A percentile compares a stretch with the other conserved stretches of the same genome.
phyloP scores from a whole-genome alignment of 306 rosid species.

The Malus sylvestris region DNA sequence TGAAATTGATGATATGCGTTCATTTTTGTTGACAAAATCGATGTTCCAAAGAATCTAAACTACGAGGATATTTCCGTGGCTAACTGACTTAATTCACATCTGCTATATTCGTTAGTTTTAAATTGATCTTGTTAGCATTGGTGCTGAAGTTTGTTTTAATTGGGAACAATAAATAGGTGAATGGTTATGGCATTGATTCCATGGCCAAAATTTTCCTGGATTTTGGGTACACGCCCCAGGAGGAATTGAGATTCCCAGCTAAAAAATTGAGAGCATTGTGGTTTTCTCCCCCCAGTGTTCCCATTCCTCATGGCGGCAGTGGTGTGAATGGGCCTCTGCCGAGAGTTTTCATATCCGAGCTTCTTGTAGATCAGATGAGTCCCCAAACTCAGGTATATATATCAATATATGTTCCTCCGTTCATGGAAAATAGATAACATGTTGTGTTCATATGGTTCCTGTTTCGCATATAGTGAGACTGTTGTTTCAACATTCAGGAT shows the following conservation, averaged over 20 bases:
- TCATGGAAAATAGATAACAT: background rate
- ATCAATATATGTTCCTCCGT: background rate
- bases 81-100: background rate
- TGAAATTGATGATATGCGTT: background rate
- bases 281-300: slow-evolving; percentile 79
- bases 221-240: slow-evolving; percentile 65
- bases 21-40: background rate
- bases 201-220: slow-evolving; percentile 68
- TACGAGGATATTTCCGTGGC: background rate
- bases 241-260: slow-evolving; percentile 71
- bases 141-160: background rate
- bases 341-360: slow-evolving; percentile 82
- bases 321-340: slow-evolving; percentile 78
- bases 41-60: background rate
- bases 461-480: background rate
- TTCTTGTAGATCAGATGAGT: slow-evolving; percentile 84
- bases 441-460: background rate
- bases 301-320: slow-evolving; percentile 28
- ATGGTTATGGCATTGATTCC: slow-evolving; percentile 85
- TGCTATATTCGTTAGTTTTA: background rate
- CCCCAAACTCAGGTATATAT: slow-evolving; percentile 64
- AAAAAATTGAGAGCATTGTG: slow-evolving; percentile 83
- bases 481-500: slow-evolving; percentile 37
- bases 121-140: background rate
- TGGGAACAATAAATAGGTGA: slow-evolving; percentile 40